Conservation (phyloP, 2,329 filamentous ascomycete genomes). For the Penicillium sp. region DNA sequence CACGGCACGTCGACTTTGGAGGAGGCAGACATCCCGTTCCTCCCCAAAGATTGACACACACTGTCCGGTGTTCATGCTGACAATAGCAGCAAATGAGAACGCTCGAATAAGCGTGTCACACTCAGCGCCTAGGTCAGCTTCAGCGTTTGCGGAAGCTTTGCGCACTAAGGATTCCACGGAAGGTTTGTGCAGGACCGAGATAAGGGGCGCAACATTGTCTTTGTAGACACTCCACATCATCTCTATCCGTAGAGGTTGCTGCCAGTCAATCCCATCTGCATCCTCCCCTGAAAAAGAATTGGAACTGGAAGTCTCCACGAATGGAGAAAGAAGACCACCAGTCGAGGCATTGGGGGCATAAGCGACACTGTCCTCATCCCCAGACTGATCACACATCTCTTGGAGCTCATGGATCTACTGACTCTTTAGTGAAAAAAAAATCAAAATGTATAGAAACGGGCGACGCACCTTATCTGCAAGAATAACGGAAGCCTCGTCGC, state of each 20-base stretch:
- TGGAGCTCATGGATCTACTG: neutral
- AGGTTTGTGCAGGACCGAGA: constrained; percentile 17
- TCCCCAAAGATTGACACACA: constrained; percentile 8
- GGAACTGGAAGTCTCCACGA: neutral
- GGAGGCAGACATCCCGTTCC: constrained; percentile 3
- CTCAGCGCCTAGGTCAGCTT: neutral
- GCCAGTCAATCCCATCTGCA: neutral
- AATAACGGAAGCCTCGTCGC: constrained; percentile 17
- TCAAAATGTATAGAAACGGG: neutral
- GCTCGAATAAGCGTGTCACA: constrained; percentile 12
- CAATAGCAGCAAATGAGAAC: constrained; percentile 19
- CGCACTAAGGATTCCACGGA: constrained; percentile 7
- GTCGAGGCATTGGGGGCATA: neutral
- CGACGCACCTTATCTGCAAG: constrained; percentile 16
- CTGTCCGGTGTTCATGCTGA: constrained; percentile 11
- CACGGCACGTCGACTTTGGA: constrained; percentile 6
- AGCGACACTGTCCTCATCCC: neutral
- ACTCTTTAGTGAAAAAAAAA: too few species aligned
- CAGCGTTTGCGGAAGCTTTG: neutral
- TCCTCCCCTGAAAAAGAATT: neutral
- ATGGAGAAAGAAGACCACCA: neutral
- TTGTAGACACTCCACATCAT: constrained; percentile 19
- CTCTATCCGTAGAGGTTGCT: constrained; percentile 5
- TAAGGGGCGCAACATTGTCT: constrained; percentile 21
- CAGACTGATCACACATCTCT: neutral